Evolutionary conservation across 352 stramenopile genomes (phyloP).

Genomic region (Globisporangium mamillatum): DNA sequence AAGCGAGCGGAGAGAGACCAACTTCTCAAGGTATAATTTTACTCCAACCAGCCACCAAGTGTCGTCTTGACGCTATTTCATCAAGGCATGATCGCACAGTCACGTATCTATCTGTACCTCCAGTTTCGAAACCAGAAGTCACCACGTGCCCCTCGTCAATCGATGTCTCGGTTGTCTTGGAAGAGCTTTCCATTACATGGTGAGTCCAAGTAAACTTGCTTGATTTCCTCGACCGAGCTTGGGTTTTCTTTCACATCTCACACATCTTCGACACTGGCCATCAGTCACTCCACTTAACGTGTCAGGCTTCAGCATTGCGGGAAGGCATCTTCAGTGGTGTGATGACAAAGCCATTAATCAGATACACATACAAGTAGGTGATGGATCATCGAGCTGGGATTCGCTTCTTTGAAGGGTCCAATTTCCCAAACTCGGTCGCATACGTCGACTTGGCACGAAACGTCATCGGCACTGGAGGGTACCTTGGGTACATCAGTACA

Average conservation of each 20-base stretch:
- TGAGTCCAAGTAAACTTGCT: neutral
- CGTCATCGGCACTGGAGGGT: constrained; percentile 35
- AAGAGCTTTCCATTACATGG: neutral
- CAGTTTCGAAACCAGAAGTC: neutral
- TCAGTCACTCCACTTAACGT: neutral
- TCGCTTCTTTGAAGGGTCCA: neutral
- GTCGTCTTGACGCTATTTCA: neutral
- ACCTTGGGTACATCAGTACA: constrained; percentile 47
- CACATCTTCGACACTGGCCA: neutral
- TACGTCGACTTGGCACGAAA: constrained; percentile 48
- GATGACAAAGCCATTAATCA: neutral
- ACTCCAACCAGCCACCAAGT: neutral
- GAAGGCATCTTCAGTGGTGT: neutral
- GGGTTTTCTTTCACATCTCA: neutral
- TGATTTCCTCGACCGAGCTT: neutral
- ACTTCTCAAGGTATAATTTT: neutral
- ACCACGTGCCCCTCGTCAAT: neutral
- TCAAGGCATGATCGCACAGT: neutral
- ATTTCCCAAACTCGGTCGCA: constrained; percentile 25
- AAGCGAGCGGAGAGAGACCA: neutral
- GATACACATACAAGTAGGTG: neutral
- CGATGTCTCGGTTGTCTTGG: neutral
- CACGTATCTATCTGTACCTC: neutral
- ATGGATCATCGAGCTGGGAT: constrained; percentile 3
- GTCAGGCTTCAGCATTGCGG: neutral